A percentile compares a stretch with the other conserved stretches of the same genome.
These are phyloP conservation scores for Vigna reflexopilosa DNA, from an alignment of 306 rosid genomes.

Conservation along the genomic window DNA sequence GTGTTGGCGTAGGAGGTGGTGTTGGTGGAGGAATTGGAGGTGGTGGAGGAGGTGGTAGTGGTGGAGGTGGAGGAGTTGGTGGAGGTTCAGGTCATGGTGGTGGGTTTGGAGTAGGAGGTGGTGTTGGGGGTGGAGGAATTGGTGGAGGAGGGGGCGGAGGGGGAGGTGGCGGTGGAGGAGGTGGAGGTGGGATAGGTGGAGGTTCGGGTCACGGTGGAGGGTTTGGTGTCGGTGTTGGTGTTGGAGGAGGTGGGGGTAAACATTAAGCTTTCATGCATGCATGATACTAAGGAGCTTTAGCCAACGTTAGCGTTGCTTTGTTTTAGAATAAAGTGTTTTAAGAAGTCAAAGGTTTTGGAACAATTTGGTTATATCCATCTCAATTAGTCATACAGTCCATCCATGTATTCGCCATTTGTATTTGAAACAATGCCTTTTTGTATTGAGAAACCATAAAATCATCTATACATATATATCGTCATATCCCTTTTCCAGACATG, in stretches of 20 bases:
- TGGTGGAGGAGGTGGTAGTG: conserved; percentile 47
- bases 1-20: conserved; percentile 37
- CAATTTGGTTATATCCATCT: too few species aligned
- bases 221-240: conserved; percentile 31
- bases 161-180: conserved; percentile 37
- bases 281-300: too few species aligned
- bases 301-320: too few species aligned
- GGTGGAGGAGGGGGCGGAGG: conserved; percentile 45
- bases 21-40: not conserved
- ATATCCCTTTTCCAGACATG: too few species aligned
- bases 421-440: too few species aligned
- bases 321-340: too few species aligned
- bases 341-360: too few species aligned
- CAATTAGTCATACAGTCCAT: too few species aligned
- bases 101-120: conserved; percentile 58
- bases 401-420: too few species aligned
- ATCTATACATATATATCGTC: too few species aligned
- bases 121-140: conserved; percentile 30
- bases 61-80: conserved; percentile 47
- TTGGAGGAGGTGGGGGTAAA: conserved; percentile 47
- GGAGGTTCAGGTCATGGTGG: conserved; percentile 50
- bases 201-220: conserved; percentile 48
- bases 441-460: too few species aligned
- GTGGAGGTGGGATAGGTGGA: conserved; percentile 38
- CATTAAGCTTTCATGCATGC: too few species aligned